Evolutionary conservation across 225 moss, liverwort and hornwort species (phyloP).

Genomic region (Sphagnum contortum): DNA sequence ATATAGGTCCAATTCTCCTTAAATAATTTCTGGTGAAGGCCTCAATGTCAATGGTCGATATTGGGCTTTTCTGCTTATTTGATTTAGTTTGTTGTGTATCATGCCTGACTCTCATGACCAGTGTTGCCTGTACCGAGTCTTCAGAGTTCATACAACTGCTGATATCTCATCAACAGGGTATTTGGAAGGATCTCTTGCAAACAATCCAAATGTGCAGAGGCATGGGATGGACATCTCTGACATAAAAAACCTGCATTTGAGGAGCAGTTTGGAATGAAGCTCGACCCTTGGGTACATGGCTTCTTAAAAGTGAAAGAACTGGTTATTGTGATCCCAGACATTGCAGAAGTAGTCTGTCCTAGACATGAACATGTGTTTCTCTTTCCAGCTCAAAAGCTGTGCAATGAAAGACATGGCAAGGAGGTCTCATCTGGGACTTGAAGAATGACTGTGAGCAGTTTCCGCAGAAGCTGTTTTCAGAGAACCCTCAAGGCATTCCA

Average conservation of each 20-base stretch:
- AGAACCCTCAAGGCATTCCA: conserved; percentile 21
- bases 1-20: too few relatives aligned
- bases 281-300: conserved; percentile 26
- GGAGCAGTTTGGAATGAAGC: conserved; percentile 21
- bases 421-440: conserved; percentile 17
- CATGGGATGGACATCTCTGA: conserved; percentile 21
- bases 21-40: too few relatives aligned
- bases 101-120: too few relatives aligned
- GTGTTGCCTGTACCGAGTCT: too few relatives aligned
- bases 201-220: conserved; percentile 3
- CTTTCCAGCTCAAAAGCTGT: conserved; percentile 5
- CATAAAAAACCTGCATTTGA: conserved; percentile 35
- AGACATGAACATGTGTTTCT: conserved; percentile 16
- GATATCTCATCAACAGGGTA: too few relatives aligned
- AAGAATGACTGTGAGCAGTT: conserved; percentile 26
- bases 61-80: too few relatives aligned
- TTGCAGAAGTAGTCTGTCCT: conserved; percentile 14
- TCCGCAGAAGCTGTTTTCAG: conserved; percentile 23
- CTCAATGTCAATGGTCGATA: too few relatives aligned
- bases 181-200: too few relatives aligned
- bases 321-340: conserved; percentile 11
- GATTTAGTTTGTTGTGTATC: too few relatives aligned
- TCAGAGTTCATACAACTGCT: too few relatives aligned
- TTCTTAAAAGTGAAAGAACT: conserved; percentile 27
- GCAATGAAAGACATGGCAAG: not conserved